phyloP scores from a whole-genome alignment of 306 rosid species.

The Cicer chorassanicum region DNA sequence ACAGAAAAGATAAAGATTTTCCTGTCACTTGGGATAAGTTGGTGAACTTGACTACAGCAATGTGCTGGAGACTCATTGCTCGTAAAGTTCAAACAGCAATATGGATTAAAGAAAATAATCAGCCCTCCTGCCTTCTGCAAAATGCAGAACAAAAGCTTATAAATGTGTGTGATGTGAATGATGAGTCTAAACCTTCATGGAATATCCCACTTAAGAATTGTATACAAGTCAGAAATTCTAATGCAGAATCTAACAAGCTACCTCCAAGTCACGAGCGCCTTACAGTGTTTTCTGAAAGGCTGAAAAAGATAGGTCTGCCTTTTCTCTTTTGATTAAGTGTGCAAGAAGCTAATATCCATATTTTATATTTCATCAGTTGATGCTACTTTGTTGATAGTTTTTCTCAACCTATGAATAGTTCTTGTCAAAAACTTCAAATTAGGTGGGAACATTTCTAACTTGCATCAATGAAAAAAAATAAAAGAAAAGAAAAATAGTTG shows the following conservation, averaged over 20 bases:
- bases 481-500: neutral
- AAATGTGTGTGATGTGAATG: constrained; percentile 68
- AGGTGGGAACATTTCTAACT: neutral
- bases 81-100: constrained; percentile 88
- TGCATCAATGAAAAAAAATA: neutral
- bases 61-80: constrained; percentile 97
- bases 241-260: constrained; percentile 56
- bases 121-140: constrained; percentile 63
- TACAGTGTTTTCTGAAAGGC: constrained; percentile 67
- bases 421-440: neutral
- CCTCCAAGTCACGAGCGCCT: constrained; percentile 70
- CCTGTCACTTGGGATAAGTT: constrained; percentile 84
- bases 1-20: constrained; percentile 70
- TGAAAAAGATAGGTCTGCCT: constrained; percentile 70
- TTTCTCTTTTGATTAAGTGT: constrained; percentile 30
- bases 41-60: constrained; percentile 79
- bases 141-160: constrained; percentile 63
- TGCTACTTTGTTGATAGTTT: neutral
- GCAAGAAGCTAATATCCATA: constrained; percentile 40
- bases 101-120: constrained; percentile 80
- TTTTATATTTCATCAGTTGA: neutral
- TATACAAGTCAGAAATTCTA: constrained; percentile 54
- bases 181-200: constrained; percentile 77
- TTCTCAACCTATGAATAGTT: constrained; percentile 3
- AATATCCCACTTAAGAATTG: constrained; percentile 72